Evolutionary conservation across 2,329 filamentous ascomycete genomes (phyloP).

Genomic region (Paraphoma sp.): DNA sequence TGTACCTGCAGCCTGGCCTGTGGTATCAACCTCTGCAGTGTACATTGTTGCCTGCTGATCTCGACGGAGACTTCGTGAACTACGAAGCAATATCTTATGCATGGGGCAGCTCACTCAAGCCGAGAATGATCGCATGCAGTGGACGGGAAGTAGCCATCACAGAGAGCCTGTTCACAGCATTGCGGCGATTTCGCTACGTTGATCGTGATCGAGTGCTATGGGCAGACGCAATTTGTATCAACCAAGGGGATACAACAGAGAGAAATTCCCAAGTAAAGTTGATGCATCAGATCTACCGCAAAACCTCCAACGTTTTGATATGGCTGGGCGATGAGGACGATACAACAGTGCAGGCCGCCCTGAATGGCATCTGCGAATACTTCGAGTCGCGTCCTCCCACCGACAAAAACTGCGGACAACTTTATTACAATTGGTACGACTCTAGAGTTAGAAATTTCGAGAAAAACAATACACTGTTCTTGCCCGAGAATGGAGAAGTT

Average conservation of each 20-base stretch:
- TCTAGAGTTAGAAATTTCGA: background rate
- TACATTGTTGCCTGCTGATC: background rate
- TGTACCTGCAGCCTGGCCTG: background rate
- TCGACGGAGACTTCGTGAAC: background rate
- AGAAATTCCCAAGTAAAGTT: constrained; percentile 6
- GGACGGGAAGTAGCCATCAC: background rate
- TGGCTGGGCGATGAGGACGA: constrained; percentile 10
- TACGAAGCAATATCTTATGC: constrained; percentile 21
- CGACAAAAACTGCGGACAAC: background rate
- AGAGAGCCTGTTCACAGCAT: constrained; percentile 1
- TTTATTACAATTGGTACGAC: background rate
- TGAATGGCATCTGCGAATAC: background rate
- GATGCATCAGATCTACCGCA: constrained; percentile 13
- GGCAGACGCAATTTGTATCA: background rate
- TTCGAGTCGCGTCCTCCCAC: background rate
- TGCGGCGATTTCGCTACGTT: background rate
- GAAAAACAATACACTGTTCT: background rate
- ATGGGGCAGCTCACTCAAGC: constrained; percentile 9
- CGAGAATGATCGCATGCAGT: background rate
- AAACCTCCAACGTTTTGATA: background rate
- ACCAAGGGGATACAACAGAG: background rate
- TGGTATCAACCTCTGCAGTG: background rate
- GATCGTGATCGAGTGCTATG: background rate
- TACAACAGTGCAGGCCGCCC: background rate
- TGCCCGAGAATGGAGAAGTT: background rate